Base-by-base conservation (phyloP, 2,329 filamentous ascomycete species). In the Exophiala calicioides region DNA sequence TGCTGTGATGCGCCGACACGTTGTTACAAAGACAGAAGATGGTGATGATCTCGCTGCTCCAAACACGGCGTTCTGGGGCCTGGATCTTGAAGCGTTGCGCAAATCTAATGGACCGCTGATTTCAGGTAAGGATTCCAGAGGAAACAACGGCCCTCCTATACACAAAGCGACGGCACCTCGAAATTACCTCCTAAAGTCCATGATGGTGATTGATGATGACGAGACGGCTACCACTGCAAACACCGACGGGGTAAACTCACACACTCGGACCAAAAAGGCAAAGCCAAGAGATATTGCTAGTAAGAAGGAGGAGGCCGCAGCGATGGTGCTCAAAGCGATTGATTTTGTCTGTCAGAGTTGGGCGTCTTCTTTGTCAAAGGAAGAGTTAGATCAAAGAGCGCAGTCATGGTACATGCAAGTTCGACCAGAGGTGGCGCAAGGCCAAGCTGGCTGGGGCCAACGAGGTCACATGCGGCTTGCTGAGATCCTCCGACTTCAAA, bases 371-470 rank as follows among this genome's bases (percentile, higher is more conserved):
- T 64, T 94, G 24, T 74, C 68, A 19, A 68, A 70, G 3, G 73
- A 78, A 12, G 87, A 95, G 59, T 70, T 95, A 41, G 87, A 95
- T 62, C 76, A 77, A 52, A 78, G 82, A 49, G 86, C 88, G 13
- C 94, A 88, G 87, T 72, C 72, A 8, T 95, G 89, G 89, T 95
- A 95, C 66, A 73, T 85, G 1, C 76, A 79, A 16, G 81, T 90
- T 15, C 74, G 90, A 53, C 89, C 89, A 1, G 83, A 88, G 15
- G 85, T 95, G 2, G 82, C 86, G 48, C 69, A 75, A 46, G 90
- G 89, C 0, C 79, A 80, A 36, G 79, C 81, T 15, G 89, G 90
- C 1, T 95, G 89, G 89, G 89, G 89, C 20, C 86, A 85, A 9
- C 93, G 91, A 65, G 88, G 86, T 1, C 70, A 73, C 43, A 72